phyloP scores from a whole-genome alignment of 257 asterid species.

The Anisodus acutangulus region DNA sequence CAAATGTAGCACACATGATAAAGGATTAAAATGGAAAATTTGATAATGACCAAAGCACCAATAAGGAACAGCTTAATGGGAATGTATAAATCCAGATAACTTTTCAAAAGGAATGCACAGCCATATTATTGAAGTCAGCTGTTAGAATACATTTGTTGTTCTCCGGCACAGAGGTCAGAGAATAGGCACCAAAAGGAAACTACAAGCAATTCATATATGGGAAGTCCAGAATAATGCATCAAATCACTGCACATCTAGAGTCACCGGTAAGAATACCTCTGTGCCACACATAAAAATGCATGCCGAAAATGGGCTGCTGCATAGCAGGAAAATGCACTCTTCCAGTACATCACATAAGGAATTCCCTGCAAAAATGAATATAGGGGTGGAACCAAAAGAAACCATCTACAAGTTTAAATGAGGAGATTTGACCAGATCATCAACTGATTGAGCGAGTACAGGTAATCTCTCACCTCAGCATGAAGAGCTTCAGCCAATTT shows the following conservation, averaged over 20 bases:
- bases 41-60: background rate
- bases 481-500: conserved; percentile 79
- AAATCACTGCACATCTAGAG: conserved; percentile 16
- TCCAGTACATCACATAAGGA: conserved; percentile 86
- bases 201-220: conserved; percentile 1
- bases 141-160: background rate
- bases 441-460: conserved; percentile 25
- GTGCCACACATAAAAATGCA: conserved; percentile 76
- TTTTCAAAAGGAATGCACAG: background rate
- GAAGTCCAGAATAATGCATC: conserved; percentile 20
- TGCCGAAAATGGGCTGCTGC: conserved; percentile 85
- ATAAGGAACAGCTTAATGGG: background rate
- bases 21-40: background rate
- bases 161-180: conserved; percentile 22
- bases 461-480: conserved; percentile 62
- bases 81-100: background rate
- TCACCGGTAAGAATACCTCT: conserved; percentile 58
- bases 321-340: conserved; percentile 62
- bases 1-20: background rate
- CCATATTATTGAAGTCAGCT: conserved; percentile 1
- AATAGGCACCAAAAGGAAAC: background rate
- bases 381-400: conserved; percentile 30
- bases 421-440: conserved; percentile 30
- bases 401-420: conserved; percentile 29
- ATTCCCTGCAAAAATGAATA: conserved; percentile 67